Base-by-base conservation (phyloP, 1,139 yeast species). In the Fermentozyma sake region DNA sequence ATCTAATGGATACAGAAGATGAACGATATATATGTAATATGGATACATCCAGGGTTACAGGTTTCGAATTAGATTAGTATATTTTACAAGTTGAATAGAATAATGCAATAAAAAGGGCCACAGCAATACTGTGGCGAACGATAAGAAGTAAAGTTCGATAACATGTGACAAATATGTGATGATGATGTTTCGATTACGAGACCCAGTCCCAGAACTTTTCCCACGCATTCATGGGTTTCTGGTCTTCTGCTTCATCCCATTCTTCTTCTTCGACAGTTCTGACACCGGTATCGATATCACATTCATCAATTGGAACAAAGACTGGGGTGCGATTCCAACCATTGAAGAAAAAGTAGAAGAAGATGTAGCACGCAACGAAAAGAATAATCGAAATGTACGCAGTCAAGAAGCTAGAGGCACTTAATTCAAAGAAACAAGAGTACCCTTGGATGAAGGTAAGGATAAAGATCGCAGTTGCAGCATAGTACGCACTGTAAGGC, bases 401-500 rank as follows among this genome's bases (percentile, higher is more conserved):
- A 12, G 84, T 72, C 50, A 79, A 75, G 58, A 80, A 80, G 25
- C 59, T 60, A 4, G 72, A 48, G 1, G 71, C 82, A 27, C 57
- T 62, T 46, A 80, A 65, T 23, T 58, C 62, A 30, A 71, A 76
- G 59, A 79, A 80, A 2, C 72, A 75, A 1, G 64, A 55, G 55
- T 73, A 83, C 16, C 94, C 94, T 58, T 83, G 89, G 37, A 84
- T 66, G 42, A 82, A 61, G 18, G 75, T 72, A 39, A 80, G 61
- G 18, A 80, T 57, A 26, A 72, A 47, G 33, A 72, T 59, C 33
- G 76, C 59, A 29, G 63, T 50, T 6, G 72, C 59, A 8, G 82
- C 68, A 45, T 78, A 77, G 52, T 72, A 74, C 3, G 86, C 78
- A 39, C 66, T 61, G 38, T 46, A 72, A n/a, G 86, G 86, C 77